These are phyloP conservation scores for Potentilla sterilis DNA, from an alignment of 306 rosid species.

Conservation along the genomic window DNA sequence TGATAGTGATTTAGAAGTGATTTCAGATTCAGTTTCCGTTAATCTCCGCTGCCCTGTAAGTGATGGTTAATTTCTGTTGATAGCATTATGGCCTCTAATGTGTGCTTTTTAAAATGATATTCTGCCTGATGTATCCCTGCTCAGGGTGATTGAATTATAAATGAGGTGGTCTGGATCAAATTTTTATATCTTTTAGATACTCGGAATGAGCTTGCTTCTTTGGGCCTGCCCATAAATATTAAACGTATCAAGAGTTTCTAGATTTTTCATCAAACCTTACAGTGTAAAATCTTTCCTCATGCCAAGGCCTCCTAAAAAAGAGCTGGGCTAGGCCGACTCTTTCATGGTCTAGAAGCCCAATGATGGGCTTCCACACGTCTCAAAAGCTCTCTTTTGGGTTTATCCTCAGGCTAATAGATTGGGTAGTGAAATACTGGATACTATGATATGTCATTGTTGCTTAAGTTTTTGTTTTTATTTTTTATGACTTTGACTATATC, in stretches of 20 bases:
- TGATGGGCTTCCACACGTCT: background rate
- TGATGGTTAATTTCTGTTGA: slow-evolving; percentile 4
- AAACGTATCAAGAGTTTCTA: background rate
- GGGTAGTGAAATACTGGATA: background rate
- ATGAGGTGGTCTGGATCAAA: background rate
- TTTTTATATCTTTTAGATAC: background rate
- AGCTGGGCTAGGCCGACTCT: background rate
- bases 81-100: background rate
- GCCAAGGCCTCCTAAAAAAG: background rate
- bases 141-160: slow-evolving; percentile 1
- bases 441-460: background rate
- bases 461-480: background rate
- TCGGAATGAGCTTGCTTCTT: background rate
- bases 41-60: slow-evolving; percentile 97
- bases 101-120: background rate
- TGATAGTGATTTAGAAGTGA: slow-evolving; percentile 95
- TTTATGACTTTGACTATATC: background rate
- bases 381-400: background rate
- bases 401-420: background rate
- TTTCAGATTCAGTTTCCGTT: slow-evolving; percentile 78
- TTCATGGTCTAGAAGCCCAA: background rate
- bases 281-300: background rate
- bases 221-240: background rate
- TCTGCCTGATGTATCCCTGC: background rate
- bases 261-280: background rate